Conservation (phyloP, 2,329 filamentous ascomycete species). For the Metarhizium brunneum region DNA sequence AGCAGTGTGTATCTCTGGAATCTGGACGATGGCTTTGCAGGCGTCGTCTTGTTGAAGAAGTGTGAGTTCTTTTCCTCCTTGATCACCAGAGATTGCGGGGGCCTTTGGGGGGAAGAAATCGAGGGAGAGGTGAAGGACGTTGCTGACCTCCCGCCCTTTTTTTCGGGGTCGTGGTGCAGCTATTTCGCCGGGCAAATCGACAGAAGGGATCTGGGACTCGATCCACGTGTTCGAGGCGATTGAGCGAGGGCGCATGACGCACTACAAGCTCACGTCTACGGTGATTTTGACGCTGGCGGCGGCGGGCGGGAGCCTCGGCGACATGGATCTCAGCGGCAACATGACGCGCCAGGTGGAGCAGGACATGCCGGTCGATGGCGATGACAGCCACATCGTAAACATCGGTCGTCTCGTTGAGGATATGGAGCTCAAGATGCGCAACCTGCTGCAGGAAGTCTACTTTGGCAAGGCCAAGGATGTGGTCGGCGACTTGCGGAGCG, state of each 20-base stretch:
- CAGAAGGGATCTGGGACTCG: conserved; percentile 86
- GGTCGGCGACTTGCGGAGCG: conserved; percentile 85
- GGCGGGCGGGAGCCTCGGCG: conserved; percentile 51
- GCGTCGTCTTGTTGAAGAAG: conserved; percentile 93
- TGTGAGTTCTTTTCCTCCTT: conserved; percentile 38
- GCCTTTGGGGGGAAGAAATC: too few relatives aligned
- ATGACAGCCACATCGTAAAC: conserved; percentile 91
- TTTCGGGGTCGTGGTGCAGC: conserved; percentile 31
- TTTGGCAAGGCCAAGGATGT: conserved; percentile 99
- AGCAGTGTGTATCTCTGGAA: conserved; percentile 98
- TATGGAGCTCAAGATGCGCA: conserved; percentile 99
- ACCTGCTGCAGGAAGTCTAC: conserved; percentile 95
- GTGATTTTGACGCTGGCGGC: conserved; percentile 85
- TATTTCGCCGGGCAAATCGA: conserved; percentile 54
- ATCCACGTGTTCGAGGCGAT: conserved; percentile 98
- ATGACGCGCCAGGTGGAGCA: conserved; percentile 96
- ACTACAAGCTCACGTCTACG: conserved; percentile 96
- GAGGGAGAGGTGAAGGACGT: neutral
- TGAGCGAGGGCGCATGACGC: conserved; percentile 81
- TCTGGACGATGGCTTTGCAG: conserved; percentile 93
- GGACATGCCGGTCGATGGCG: conserved; percentile 80
- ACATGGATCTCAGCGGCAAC: conserved; percentile 90
- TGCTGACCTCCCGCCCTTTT: neutral
- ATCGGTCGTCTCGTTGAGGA: conserved; percentile 92
- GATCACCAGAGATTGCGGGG: neutral